Evolutionary conservation across 768 basidiomycete species (phyloP).

Genomic region (Russula emetica): DNA sequence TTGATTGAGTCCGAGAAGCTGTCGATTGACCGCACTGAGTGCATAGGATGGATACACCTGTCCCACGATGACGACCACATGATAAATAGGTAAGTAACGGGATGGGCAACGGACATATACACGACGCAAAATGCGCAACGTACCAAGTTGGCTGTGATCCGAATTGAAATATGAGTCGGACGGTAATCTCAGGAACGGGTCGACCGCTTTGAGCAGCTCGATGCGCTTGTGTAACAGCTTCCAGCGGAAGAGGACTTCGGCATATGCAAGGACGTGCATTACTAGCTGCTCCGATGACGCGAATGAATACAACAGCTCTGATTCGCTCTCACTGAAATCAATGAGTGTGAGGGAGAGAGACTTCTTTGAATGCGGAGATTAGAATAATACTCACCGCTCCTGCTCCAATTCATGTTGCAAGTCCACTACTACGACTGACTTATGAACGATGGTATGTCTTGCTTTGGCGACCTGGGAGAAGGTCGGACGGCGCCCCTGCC

Average conservation of each 20-base stretch:
- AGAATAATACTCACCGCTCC: conserved; percentile 16
- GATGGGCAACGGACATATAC: conserved; percentile 32
- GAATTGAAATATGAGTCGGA: conserved; percentile 20
- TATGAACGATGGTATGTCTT: conserved; percentile 35
- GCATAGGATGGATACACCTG: conserved; percentile 34
- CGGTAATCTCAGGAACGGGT: conserved; percentile 27
- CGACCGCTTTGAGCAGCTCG: conserved; percentile 67
- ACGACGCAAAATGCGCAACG: neutral
- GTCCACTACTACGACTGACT: conserved; percentile 38
- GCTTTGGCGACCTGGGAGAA: conserved; percentile 42
- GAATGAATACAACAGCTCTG: neutral
- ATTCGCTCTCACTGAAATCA: conserved; percentile 7
- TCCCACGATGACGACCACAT: neutral
- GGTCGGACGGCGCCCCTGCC: conserved; percentile 36
- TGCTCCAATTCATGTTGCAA: conserved; percentile 26
- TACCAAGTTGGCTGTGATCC: conserved; percentile 29
- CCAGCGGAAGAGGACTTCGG: conserved; percentile 75
- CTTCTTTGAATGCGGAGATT: neutral
- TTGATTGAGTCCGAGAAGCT: conserved; percentile 45
- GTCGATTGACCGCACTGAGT: conserved; percentile 26
- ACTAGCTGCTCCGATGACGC: conserved; percentile 39
- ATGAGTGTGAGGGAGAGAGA: neutral
- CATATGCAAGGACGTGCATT: conserved; percentile 64
- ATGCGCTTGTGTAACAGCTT: conserved; percentile 62
- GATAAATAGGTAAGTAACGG: neutral